phyloP scores from a whole-genome alignment of 202 grass and related monocot species.

The Setaria italica region DNA sequence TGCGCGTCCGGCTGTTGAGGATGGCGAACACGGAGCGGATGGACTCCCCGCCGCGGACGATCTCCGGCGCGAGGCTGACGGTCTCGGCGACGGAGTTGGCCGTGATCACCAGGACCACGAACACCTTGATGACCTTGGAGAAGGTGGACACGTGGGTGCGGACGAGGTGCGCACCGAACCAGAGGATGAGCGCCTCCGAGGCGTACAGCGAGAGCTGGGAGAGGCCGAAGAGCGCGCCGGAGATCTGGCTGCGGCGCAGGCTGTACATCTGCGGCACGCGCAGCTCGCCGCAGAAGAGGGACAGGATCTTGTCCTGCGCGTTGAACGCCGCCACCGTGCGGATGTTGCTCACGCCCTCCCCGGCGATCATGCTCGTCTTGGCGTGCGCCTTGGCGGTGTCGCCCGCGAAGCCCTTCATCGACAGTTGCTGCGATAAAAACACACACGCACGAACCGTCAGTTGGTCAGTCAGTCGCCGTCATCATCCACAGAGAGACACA shows the following conservation, averaged over 20 bases:
- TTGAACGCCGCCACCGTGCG: slow-evolving; percentile 86
- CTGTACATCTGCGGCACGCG: slow-evolving; percentile 67
- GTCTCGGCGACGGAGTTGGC: slow-evolving; percentile 93
- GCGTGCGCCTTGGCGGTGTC: slow-evolving; percentile 88
- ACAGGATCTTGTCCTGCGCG: slow-evolving; percentile 80
- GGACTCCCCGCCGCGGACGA: slow-evolving; percentile 78
- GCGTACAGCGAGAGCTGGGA: slow-evolving; percentile 72
- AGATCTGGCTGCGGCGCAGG: slow-evolving; percentile 68
- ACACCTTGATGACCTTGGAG: slow-evolving; percentile 81
- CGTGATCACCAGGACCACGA: slow-evolving; percentile 82
- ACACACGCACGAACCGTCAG: neutral
- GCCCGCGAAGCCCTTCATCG: slow-evolving; percentile 77
- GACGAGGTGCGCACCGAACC: slow-evolving; percentile 73
- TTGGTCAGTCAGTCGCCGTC: neutral
- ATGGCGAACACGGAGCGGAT: slow-evolving; percentile 75
- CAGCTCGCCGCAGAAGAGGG: slow-evolving; percentile 72
- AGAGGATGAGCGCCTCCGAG: slow-evolving; percentile 84
- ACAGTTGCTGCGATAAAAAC: slow-evolving; percentile 67
- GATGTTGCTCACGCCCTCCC: slow-evolving; percentile 90
- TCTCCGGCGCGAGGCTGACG: slow-evolving; percentile 77
- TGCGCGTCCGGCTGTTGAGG: slow-evolving; percentile 62
- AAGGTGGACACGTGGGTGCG: slow-evolving; percentile 66
- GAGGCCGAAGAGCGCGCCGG: slow-evolving; percentile 58
- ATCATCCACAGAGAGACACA: neutral
- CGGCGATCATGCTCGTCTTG: slow-evolving; percentile 83